These are phyloP conservation scores for Dendrobium catenatum DNA, from an alignment of 106 monocot species.

Conservation along the genomic window DNA sequence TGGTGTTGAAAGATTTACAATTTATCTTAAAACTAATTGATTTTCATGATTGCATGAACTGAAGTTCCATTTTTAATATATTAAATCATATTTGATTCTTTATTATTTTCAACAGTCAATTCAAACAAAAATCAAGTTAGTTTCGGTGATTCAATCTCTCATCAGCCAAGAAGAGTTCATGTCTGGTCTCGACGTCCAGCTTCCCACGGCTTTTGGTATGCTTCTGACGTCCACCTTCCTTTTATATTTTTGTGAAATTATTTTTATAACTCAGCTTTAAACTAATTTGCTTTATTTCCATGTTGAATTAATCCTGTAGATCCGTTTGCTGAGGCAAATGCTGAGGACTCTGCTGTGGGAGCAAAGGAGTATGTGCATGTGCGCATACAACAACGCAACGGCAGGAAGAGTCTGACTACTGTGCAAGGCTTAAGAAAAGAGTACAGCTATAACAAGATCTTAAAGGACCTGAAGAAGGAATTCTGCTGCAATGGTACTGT, in stretches of 20 bases:
- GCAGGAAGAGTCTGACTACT: slow-evolving; percentile 84
- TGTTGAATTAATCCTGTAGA: slow-evolving; percentile 30
- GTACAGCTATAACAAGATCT: slow-evolving; percentile 79
- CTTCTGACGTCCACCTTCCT: not conserved
- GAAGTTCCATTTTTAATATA: not conserved
- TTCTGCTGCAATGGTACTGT: slow-evolving; percentile 98
- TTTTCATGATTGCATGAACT: too few relatives aligned
- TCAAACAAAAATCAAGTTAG: not conserved
- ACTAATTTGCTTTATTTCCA: not conserved
- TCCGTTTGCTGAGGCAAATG: slow-evolving; percentile 88
- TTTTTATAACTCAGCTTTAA: not conserved
- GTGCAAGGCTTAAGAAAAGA: slow-evolving; percentile 85
- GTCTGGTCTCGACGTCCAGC: slow-evolving; percentile 79
- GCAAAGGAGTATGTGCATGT: slow-evolving; percentile 89
- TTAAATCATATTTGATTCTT: not conserved
- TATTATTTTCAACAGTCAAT: not conserved
- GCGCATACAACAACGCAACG: slow-evolving; percentile 84
- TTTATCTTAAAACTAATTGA: too few relatives aligned
- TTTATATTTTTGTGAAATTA: not conserved
- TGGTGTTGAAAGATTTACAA: not conserved
- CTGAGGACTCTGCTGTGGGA: slow-evolving; percentile 78
- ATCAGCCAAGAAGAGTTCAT: slow-evolving; percentile 63
- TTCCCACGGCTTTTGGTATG: slow-evolving; percentile 68
- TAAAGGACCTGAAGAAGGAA: slow-evolving; percentile 90
- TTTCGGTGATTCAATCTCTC: not conserved